A percentile compares a stretch with the other conserved stretches of the same genome.
These are phyloP conservation scores for Cladochytrium replicatum DNA, from an alignment of 192 early-diverging fungal genomes.

Conservation along the genomic window DNA sequence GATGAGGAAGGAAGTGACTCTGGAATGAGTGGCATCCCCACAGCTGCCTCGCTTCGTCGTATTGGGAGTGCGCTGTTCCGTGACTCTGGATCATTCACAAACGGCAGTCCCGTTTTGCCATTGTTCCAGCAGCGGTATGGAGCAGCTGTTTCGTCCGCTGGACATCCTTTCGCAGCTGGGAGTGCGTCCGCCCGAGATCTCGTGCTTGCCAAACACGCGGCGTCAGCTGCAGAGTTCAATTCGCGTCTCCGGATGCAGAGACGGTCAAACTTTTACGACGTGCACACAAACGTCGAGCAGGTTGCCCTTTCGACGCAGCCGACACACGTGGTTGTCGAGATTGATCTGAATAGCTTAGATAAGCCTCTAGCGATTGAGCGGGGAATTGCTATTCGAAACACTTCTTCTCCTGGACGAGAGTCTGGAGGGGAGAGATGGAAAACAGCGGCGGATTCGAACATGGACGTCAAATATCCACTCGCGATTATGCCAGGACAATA, in stretches of 20 bases:
- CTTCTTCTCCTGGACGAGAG: too few relatives aligned
- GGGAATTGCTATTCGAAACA: too few relatives aligned
- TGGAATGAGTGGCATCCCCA: too few relatives aligned
- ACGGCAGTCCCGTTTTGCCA: too few relatives aligned
- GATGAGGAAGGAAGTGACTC: conserved; percentile 15
- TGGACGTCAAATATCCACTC: conserved; percentile 26
- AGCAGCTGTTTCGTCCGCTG: too few relatives aligned
- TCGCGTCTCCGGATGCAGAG: conserved; percentile 20
- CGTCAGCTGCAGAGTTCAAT: conserved; percentile 40
- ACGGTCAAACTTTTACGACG: conserved; percentile 24
- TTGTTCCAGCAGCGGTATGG: too few relatives aligned
- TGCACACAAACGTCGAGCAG: conserved; percentile 42
- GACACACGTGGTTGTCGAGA: conserved; percentile 20
- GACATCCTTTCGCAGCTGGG: conserved; percentile 11
- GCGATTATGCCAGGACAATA: conserved; percentile 38
- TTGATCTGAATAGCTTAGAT: conserved; percentile 6
- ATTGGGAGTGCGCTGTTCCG: too few relatives aligned
- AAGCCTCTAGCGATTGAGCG: too few relatives aligned
- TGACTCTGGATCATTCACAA: too few relatives aligned
- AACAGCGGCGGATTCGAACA: neutral
- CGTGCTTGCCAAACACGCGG: conserved; percentile 22
- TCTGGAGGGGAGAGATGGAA: conserved; percentile 2
- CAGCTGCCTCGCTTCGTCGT: too few relatives aligned
- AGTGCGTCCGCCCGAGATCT: too few relatives aligned
- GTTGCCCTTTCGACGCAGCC: conserved; percentile 29